Evolutionary conservation across 208 protist genomes (phyloP).

Genomic region (Acanthamoeba quina): DNA sequence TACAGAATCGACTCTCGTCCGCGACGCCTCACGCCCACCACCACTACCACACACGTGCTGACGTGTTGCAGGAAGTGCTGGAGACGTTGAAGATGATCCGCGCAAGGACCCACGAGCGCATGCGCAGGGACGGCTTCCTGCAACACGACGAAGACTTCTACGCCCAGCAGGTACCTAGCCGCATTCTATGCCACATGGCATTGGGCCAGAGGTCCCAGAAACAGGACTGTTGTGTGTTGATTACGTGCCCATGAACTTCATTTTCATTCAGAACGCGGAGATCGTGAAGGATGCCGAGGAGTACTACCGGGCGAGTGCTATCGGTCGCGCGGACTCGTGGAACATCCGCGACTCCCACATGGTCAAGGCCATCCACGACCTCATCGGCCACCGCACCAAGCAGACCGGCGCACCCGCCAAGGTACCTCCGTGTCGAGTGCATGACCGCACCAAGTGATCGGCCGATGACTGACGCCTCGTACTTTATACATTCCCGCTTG

Average conservation of each 20-base stretch:
- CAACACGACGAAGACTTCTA: constrained; percentile 52
- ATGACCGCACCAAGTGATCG: background rate
- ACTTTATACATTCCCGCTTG: background rate
- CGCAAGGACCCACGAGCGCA: background rate
- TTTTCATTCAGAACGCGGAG: constrained; percentile 39
- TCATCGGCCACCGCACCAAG: constrained; percentile 58
- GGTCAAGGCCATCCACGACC: constrained; percentile 43
- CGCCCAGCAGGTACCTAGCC: background rate
- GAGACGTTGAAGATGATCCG: constrained; percentile 33
- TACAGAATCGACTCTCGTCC: background rate
- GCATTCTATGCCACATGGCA: background rate
- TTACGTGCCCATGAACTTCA: background rate
- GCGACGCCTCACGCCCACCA: background rate
- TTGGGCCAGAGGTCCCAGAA: background rate
- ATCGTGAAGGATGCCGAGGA: constrained; percentile 55
- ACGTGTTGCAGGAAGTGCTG: background rate
- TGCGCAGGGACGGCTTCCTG: constrained; percentile 2
- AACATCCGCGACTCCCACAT: constrained; percentile 73
- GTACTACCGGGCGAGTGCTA: constrained; percentile 49
- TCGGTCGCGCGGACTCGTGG: constrained; percentile 52
- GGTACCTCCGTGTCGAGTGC: background rate
- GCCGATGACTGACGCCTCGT: background rate
- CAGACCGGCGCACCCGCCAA: constrained; percentile 20
- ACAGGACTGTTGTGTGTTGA: background rate
- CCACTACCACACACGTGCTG: background rate